These are phyloP conservation scores for Rossbeevera mucosa DNA, from an alignment of 768 basidiomycete genomes.

Conservation along the genomic window DNA sequence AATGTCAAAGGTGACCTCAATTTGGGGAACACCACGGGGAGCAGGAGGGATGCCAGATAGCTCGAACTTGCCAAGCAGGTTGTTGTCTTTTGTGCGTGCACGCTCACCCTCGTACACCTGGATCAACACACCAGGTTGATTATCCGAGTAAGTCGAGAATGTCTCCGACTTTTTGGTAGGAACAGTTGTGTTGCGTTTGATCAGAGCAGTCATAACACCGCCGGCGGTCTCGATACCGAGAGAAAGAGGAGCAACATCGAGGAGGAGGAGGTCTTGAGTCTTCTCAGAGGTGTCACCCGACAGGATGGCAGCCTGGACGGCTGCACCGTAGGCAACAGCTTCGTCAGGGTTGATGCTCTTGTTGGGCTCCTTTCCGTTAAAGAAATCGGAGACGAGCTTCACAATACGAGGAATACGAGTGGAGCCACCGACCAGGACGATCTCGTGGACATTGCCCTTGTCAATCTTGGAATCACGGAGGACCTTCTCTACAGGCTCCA, in stretches of 20 bases:
- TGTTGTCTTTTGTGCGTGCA: constrained; percentile 98
- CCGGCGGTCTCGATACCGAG: constrained; percentile 98
- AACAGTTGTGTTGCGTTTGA: constrained; percentile 98
- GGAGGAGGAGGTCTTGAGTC: constrained; percentile 92
- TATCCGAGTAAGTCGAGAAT: constrained; percentile 98
- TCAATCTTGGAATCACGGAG: constrained; percentile 98
- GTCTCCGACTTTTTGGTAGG: constrained; percentile 98
- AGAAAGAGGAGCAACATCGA: constrained; percentile 88
- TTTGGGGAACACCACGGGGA: constrained; percentile 95
- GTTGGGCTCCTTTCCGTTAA: constrained; percentile 98
- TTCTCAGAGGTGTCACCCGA: constrained; percentile 98
- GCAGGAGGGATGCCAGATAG: constrained; percentile 94
- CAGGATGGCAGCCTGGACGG: constrained; percentile 96
- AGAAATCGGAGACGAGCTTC: constrained; percentile 97
- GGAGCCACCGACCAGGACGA: constrained; percentile 96
- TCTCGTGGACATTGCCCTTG: constrained; percentile 93
- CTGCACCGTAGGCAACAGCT: constrained; percentile 97
- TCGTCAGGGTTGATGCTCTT: constrained; percentile 99
- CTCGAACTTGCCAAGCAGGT: constrained; percentile 97
- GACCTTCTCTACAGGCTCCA: constrained; percentile 97
- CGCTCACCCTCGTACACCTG: constrained; percentile 98
- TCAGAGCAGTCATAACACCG: constrained; percentile 98
- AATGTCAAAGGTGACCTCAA: constrained; percentile 97
- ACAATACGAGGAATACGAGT: constrained; percentile 97
- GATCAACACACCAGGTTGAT: constrained; percentile 97